Base-by-base conservation (phyloP, 768 basidiomycete genomes). In the Phylloporus arenicola region DNA sequence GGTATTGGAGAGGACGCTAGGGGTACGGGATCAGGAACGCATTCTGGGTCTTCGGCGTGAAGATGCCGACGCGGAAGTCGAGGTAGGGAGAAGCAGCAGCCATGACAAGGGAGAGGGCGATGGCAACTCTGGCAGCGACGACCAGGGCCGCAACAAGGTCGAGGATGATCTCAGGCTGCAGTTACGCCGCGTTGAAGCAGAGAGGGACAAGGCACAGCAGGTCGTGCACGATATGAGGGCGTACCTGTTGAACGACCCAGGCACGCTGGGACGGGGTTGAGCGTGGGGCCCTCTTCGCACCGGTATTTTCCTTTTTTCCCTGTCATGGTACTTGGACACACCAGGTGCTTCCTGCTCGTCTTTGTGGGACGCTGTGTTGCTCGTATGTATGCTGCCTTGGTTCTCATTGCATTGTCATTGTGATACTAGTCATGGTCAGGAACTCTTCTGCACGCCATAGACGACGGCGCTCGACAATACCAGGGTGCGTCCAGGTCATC, bases 181-280 rank as follows among this genome's bases (percentile, higher is more conserved):
- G 9, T 29, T 64, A 11, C 52, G 50, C 16, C 43, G 34, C 2
- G 55, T 56, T 1, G 59, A 63, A 30, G 46, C 48, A 33, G 62
- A 61, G 48, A 61, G 64, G 54, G 55, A 63, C 34, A 41, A 38
- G 31, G 56, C 54, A 11, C 55, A 47, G 1, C 48, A 39, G 49
- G 47, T 60, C n/a, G 52, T 57, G 45, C 45, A 41, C 0, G 54
- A 56, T 7, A 47, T 63, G 54, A 50, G 45, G 34, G 45, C 60
- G 17, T 60, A 51, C 29, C 16, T 64, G 43, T 19, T 62, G 47
- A 54, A 61, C 13, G 44, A 39, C 6, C 11, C 27, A 22, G 33
- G 45, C 16, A 17, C 41, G 13, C 16, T 22, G 30, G 44, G 50
- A n/a, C 14, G 24, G 25, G 38, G 47, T 20, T 50, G 24, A 19